Percentiles rank a stretch among this genome's conserved stretches.
Evolutionary conservation across 1,284 basidiomycete genomes (phyloP).

Genomic region (Tylopilus sp.): DNA sequence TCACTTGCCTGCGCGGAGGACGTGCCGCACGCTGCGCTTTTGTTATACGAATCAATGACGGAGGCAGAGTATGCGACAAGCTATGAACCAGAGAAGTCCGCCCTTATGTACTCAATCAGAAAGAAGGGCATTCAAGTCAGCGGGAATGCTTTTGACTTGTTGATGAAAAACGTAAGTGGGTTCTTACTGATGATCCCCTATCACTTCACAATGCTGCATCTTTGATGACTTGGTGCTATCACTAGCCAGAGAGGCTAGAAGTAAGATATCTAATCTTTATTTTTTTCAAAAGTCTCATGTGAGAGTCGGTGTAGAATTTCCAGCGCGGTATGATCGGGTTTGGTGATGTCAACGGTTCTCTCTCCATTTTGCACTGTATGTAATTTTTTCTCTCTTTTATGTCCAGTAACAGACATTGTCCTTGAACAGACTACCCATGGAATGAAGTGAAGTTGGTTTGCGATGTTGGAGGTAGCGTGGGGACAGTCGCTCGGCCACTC

Average conservation of each 20-base stretch:
- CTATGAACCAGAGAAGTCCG: too few relatives aligned
- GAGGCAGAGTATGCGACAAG: slow-evolving; percentile 39
- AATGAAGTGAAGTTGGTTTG: slow-evolving; percentile 52
- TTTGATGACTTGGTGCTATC: slow-evolving; percentile 2
- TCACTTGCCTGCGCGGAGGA: slow-evolving; percentile 25
- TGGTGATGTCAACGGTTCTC: slow-evolving; percentile 27
- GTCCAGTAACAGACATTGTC: neutral
- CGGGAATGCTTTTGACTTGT: slow-evolving; percentile 38
- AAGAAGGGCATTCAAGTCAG: slow-evolving; percentile 28
- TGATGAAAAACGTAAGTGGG: too few relatives aligned
- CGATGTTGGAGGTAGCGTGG: slow-evolving; percentile 62
- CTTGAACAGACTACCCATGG: slow-evolving; percentile 58
- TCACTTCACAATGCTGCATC: neutral
- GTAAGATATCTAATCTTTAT: slow-evolving; percentile 13
- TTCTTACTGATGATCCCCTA: neutral
- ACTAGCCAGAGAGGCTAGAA: slow-evolving; percentile 30
- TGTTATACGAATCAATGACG: slow-evolving; percentile 38
- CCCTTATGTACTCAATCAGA: slow-evolving; percentile 37
- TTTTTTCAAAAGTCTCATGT: neutral
- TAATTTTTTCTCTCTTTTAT: neutral
- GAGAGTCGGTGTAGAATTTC: too few relatives aligned
- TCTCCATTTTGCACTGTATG: slow-evolving; percentile 41
- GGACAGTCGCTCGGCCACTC: slow-evolving; percentile 56
- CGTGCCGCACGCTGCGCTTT: slow-evolving; percentile 20
- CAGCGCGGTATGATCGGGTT: slow-evolving; percentile 38